Evolutionary conservation across 176 grass and related monocot genomes (phyloP).

Genomic region (Dendrocalamus sinicus): DNA sequence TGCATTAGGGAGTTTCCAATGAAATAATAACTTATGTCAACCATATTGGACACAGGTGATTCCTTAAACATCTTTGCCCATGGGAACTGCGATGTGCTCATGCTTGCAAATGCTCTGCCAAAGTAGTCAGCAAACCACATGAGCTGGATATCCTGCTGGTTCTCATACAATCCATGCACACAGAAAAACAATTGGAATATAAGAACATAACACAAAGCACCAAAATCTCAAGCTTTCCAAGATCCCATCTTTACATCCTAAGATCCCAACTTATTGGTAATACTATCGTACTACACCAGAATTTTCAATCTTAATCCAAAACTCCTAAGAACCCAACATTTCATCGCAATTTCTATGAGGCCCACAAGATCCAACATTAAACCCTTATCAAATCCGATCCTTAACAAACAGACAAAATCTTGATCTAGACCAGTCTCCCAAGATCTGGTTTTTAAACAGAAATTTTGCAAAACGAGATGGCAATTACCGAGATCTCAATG

Average conservation of each 20-base stretch:
- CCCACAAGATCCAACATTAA: constrained; percentile 20
- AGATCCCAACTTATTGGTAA: constrained; percentile 37
- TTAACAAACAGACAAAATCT: constrained; percentile 29
- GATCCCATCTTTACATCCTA: constrained; percentile 44
- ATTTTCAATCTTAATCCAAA: constrained; percentile 4
- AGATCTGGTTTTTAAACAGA: constrained; percentile 30
- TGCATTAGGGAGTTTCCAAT: not conserved
- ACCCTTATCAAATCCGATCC: not conserved
- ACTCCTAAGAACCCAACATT: not conserved
- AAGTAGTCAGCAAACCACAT: constrained; percentile 99
- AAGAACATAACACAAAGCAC: not conserved
- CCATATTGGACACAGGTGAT: constrained; percentile 77
- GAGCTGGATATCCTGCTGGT: constrained; percentile 85
- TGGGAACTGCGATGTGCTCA: constrained; percentile 76
- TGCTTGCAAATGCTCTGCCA: constrained; percentile 64
- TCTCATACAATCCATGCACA: constrained; percentile 75
- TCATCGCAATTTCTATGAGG: not conserved
- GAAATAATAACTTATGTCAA: constrained; percentile 63
- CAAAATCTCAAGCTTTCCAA: constrained; percentile 26
- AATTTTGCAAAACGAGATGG: not conserved
- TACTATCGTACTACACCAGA: not conserved
- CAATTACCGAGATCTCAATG: constrained; percentile 72
- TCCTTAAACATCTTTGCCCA: constrained; percentile 99
- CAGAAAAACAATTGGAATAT: constrained; percentile 28
- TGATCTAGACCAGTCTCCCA: not conserved